Conservation (phyloP, 2,329 filamentous ascomycete genomes). For the Talaromyces verruculosus region DNA sequence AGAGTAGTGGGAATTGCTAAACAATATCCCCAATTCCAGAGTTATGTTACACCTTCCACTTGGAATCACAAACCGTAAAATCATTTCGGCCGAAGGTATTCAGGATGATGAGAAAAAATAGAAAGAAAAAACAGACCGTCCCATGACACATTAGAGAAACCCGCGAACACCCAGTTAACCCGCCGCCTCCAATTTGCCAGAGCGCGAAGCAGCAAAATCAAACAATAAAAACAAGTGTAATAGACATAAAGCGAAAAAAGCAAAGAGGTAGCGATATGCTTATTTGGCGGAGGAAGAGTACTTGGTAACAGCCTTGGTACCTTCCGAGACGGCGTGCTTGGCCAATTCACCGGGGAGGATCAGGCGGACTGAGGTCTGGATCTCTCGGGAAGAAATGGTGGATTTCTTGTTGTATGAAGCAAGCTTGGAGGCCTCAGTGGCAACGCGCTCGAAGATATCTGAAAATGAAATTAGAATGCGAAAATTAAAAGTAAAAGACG, state of each 20-base stretch:
- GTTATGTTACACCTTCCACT: slow-evolving; percentile 49
- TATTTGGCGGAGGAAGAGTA: slow-evolving; percentile 99
- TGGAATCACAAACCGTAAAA: slow-evolving; percentile 45
- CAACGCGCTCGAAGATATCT: slow-evolving; percentile 99
- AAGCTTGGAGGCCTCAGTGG: slow-evolving; percentile 97
- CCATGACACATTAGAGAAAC: slow-evolving; percentile 51
- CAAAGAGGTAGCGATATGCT: slow-evolving; percentile 54
- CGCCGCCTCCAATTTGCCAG: slow-evolving; percentile 44
- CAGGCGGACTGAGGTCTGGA: slow-evolving; percentile 96
- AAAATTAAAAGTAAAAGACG: background rate
- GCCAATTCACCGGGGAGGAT: slow-evolving; percentile 98
- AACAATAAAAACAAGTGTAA: slow-evolving; percentile 29
- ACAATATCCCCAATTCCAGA: slow-evolving; percentile 37
- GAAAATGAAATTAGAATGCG: slow-evolving; percentile 16
- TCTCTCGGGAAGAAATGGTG: slow-evolving; percentile 98
- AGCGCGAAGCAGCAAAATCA: slow-evolving; percentile 42
- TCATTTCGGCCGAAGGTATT: slow-evolving; percentile 34
- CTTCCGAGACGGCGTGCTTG: slow-evolving; percentile 99
- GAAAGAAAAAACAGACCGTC: slow-evolving; percentile 45
- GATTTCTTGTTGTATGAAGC: slow-evolving; percentile 99
- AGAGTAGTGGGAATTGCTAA: slow-evolving; percentile 31
- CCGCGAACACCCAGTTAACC: slow-evolving; percentile 47
- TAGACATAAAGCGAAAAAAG: slow-evolving; percentile 52
- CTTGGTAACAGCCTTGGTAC: slow-evolving; percentile 99
- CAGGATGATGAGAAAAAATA: slow-evolving; percentile 16